Evolutionary conservation across 1,284 basidiomycete species (phyloP), one percentile per base, ranked within the genome.

Genomic region (Coriolopsis trogii): DNA sequence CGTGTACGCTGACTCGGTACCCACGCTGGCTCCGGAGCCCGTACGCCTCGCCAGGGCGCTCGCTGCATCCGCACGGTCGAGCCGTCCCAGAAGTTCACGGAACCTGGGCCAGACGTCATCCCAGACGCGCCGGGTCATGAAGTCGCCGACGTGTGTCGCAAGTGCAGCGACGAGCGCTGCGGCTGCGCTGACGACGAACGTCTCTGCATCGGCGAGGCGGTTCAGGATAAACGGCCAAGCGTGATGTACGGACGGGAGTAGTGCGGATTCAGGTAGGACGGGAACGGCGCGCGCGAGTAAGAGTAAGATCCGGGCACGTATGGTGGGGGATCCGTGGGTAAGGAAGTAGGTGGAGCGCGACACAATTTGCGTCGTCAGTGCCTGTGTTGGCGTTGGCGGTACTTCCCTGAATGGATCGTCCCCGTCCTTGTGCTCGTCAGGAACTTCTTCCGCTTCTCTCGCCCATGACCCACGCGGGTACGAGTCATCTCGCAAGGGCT

Each of bases 51-150:
- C 73, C 16, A 95, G 73, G 0, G 91, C 90, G 51, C 70, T 89
- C 18, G 72, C 68, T 24, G 73, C 64, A 62, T 95, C 91, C 12
- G 76, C 79, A 16, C 66, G 68, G 39, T 84, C 80, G 21, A 94
- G 78, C 23, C 73, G 75, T 3, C 66, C 67, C 34, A 95, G 70
- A 49, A 95, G 75, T 4, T 59, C 64, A 33, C 73, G 73, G 63
- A 95, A 90, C 24, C 79, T 81, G 1, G 95, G 95, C 93, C 94
- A 96, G 15, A 93, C 80, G 58, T 96, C 91, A 58, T 95, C 91
- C 80, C 93, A 87, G 16, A 97, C 80, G 43, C 89, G 77, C 25
- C 83, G 75, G 40, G 80, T 81, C 89, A 97, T 93, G 71, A 92
- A 95, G 45, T 82, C 81, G 13, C 93, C 93, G 18, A 86, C 82